phyloP scores from a whole-genome alignment of 371 early-diverging fungal genomes.

The Dinochytrium kinnereticum region DNA sequence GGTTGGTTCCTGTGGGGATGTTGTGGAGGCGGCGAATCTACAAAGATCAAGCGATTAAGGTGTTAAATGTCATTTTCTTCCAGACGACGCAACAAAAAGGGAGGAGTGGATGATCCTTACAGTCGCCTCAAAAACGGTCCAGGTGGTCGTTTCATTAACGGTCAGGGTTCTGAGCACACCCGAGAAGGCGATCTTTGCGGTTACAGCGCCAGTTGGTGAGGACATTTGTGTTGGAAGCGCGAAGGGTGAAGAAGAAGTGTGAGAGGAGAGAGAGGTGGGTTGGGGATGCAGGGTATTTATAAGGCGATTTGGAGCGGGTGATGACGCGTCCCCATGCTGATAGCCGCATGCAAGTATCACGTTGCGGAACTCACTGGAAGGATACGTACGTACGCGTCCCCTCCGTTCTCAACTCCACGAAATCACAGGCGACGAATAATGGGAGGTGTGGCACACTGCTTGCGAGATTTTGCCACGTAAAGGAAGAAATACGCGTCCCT shows the following conservation, averaged over 20 bases:
- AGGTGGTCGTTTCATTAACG: conserved; percentile 10
- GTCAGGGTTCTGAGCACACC: conserved; percentile 24
- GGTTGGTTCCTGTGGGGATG: conserved; percentile 3
- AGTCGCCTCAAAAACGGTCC: conserved; percentile 27
- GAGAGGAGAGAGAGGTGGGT: no score
- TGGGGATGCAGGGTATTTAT: no score
- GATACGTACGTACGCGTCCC: no score
- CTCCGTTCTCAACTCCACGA: no score
- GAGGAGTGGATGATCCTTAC: background rate
- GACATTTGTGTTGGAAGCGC: background rate
- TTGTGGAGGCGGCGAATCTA: conserved; percentile 26
- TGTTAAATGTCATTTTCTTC: background rate
- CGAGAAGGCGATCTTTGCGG: conserved; percentile 25
- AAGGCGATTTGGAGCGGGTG: no score
- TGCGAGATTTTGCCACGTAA: no score
- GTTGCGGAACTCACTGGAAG: no score
- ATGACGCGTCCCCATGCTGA: no score
- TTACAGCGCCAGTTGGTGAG: background rate
- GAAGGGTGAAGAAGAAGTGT: no score
- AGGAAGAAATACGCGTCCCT: no score
- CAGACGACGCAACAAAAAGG: background rate
- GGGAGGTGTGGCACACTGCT: no score
- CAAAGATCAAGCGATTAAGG: background rate
- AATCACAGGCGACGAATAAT: background rate
- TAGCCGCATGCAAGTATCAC: no score